Evolutionary conservation across 1,139 yeast genomes (phyloP).

Genomic region (Kodamaea derodonti): DNA sequence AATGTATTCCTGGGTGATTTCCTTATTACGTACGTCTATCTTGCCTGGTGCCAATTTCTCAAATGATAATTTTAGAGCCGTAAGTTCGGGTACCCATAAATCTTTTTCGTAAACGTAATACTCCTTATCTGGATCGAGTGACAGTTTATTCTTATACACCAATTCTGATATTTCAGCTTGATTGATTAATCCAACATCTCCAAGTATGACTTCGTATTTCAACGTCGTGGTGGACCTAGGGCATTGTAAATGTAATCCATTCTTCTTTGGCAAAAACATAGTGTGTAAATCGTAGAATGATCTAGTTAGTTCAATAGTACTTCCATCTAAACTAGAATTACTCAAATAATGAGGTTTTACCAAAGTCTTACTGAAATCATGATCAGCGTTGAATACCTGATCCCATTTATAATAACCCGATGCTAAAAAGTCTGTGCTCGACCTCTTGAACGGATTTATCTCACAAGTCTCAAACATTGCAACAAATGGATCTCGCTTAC

Average conservation of each 20-base stretch:
- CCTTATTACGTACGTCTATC: constrained; percentile 27
- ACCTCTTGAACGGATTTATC: constrained; percentile 23
- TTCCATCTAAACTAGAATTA: constrained; percentile 19
- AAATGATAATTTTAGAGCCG: constrained; percentile 31
- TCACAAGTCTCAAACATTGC: constrained; percentile 29
- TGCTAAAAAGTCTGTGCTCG: constrained; percentile 17
- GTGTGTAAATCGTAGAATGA: constrained; percentile 29
- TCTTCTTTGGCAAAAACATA: constrained; percentile 14
- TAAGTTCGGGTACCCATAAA: constrained; percentile 34
- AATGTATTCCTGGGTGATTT: constrained; percentile 25
- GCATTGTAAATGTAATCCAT: constrained; percentile 17
- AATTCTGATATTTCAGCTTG: constrained; percentile 22
- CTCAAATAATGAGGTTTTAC: constrained; percentile 32
- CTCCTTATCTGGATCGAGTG: constrained; percentile 1
- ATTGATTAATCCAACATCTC: constrained; percentile 25
- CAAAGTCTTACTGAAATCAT: constrained; percentile 28
- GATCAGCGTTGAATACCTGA: constrained; percentile 40
- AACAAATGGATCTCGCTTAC: constrained; percentile 19
- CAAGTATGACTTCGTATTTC: constrained; percentile 29
- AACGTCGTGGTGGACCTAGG: constrained; percentile 26
- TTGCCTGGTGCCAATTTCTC: constrained; percentile 33
- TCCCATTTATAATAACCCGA: constrained; percentile 35
- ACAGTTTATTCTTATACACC: constrained; percentile 12
- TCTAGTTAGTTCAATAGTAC: constrained; percentile 29
- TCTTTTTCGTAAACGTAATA: constrained; percentile 18